These are phyloP conservation scores for Umbellularia californica DNA, from an alignment of 164 flowering plant species.

Conservation along the genomic window DNA sequence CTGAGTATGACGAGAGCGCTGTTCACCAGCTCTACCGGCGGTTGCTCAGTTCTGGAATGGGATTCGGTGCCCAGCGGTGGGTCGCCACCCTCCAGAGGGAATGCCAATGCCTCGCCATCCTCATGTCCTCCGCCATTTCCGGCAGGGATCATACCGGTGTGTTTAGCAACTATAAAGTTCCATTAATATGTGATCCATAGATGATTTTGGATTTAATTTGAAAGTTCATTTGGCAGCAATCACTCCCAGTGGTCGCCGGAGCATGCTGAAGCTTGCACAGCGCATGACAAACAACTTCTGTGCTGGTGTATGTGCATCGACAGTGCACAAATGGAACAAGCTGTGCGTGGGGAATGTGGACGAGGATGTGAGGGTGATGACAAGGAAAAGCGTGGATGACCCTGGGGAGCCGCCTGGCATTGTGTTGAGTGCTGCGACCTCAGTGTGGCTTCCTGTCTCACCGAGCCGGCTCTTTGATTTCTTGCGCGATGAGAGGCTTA, in stretches of 20 bases:
- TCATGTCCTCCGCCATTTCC: constrained; percentile 75
- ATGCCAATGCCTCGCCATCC: constrained; percentile 87
- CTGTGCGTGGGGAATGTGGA: constrained; percentile 60
- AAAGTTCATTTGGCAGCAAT: constrained; percentile 36
- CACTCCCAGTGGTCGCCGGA: constrained; percentile 67
- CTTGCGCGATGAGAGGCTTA: constrained; percentile 74
- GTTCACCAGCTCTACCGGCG: constrained; percentile 81
- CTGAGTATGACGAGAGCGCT: constrained; percentile 72
- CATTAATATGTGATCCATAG: too few species aligned
- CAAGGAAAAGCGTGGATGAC: constrained; percentile 84
- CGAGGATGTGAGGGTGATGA: constrained; percentile 88
- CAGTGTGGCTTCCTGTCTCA: constrained; percentile 90
- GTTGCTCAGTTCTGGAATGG: constrained; percentile 71
- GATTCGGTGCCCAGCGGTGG: constrained; percentile 94
- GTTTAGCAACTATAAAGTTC: neutral
- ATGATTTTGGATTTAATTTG: neutral
- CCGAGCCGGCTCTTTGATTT: constrained; percentile 87
- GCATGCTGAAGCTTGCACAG: constrained; percentile 98
- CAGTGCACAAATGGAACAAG: constrained; percentile 91
- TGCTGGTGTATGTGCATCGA: constrained; percentile 86
- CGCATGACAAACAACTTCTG: constrained; percentile 92
- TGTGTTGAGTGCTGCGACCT: constrained; percentile 89
- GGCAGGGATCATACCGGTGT: constrained; percentile 56
- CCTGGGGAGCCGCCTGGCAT: constrained; percentile 97
- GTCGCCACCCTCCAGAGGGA: constrained; percentile 87